Conservation (phyloP, 441 rosid species). For the Hura crepitans region DNA sequence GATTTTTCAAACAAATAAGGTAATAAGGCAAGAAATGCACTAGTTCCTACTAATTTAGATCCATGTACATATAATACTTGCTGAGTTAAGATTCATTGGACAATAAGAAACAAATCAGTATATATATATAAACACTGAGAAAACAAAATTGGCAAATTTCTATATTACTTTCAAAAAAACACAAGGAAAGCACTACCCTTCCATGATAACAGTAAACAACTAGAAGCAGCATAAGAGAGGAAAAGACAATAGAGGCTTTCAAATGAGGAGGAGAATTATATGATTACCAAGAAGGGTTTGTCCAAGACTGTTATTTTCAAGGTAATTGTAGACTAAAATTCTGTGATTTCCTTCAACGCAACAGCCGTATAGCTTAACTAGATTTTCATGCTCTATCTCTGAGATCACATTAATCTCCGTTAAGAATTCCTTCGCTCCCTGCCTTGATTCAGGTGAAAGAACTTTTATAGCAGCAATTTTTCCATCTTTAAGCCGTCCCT, state of each 20-base stretch:
- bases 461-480: slow-evolving; percentile 76
- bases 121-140: neutral
- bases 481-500: slow-evolving; percentile 88
- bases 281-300: slow-evolving; percentile 83
- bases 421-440: slow-evolving; percentile 69
- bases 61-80: neutral
- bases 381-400: slow-evolving; percentile 71
- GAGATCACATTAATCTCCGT: slow-evolving; percentile 86
- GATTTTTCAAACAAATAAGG: slow-evolving; percentile 2
- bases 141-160: neutral
- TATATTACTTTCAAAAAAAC: neutral
- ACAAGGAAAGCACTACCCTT: neutral
- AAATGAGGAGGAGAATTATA: slow-evolving; percentile 11
- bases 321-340: slow-evolving; percentile 84
- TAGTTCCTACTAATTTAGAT: slow-evolving; percentile 12
- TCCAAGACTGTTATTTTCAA: slow-evolving; percentile 88
- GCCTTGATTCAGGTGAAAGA: slow-evolving; percentile 86
- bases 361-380: slow-evolving; percentile 88
- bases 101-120: neutral
- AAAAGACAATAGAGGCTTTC: neutral
- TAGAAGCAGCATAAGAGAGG: slow-evolving; percentile 2
- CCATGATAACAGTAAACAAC: neutral
- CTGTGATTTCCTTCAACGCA: slow-evolving; percentile 71
- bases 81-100: neutral
- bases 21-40: slow-evolving; percentile 6